Base-by-base conservation (phyloP, 345 rosid species). In the Hypericum androsaemum region DNA sequence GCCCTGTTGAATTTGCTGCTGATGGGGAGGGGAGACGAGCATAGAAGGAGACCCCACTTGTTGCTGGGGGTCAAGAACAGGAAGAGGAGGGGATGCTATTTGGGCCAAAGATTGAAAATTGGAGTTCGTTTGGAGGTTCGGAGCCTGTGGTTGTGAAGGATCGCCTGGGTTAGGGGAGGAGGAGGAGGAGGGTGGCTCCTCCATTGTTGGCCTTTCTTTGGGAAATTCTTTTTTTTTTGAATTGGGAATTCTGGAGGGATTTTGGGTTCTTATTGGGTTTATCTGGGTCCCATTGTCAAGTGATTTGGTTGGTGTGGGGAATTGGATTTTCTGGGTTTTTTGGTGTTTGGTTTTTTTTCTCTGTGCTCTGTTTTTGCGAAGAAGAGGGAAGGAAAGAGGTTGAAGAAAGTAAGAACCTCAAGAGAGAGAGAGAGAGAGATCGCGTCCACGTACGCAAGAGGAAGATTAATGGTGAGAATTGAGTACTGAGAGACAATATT, bases 141-240 rank as follows among this genome's bases (percentile, higher is more conserved):
- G 38, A 3, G 54, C 40, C 7, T 46, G 17, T n/a, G 62, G 10
- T n/a, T n/a, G n/a, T 28, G 64, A 44, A 7, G 69, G 60, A 44
- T 58, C 64, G 43, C 47, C 46, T 16, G 69, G 57, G 41, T 38
- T 53, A 16, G 64, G 50, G 37, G 63, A 53, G 9, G 53, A 17
- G n/a, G n/a, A n/a, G 7, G 43, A 39, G 7, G 58, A 44, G n/a
- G 59, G 56, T 0, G 69, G 45, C 37, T 64, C 64, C 0, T 49
- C 64, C 69, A 58, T 64, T 44, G 43, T 13, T 17, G 39, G 40
- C 7, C 12, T 40, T 7, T 10, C n/a, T n/a, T n/a, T 22, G 32
- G 32, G 32, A 22, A 22, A 22, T 22, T n/a, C 4, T 22, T 22
- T 1, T 22, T 22, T 4, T 22, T 22, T 22, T 1, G 32, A 22